Evolutionary conservation across 1,139 yeast species (phyloP), one percentile per base, ranked within the genome.

Genomic region (Saccharomycopsis hybrid): DNA sequence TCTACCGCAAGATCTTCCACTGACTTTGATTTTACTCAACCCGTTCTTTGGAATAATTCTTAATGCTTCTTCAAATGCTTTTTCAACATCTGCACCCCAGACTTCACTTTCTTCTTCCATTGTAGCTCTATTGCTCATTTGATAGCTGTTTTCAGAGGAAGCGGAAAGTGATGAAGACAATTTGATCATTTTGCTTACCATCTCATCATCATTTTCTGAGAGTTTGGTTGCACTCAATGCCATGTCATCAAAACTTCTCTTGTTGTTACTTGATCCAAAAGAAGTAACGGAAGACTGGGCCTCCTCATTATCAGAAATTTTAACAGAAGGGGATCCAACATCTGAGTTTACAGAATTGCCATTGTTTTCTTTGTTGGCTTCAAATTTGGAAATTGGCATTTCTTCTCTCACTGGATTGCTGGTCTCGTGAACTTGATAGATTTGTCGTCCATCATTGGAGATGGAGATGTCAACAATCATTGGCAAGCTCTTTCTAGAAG

Each of bases 1-100:
- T 55, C 98, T 74, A 25, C 98, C 98, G 61, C 95, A 86, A 7
- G 89, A 82, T 51, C 86, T 76, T 35, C 95, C 95, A 53, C 82
- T 79, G 50, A 90, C 79, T 60, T 88, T 85, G 60, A 90, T 86
- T 64, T 90, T 90, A 54, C 85, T 78, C 38, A 92, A 73, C 1
- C 97, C 96, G 56, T 85, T 86, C 58, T 88, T 87, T 37, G 97
- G 96, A 48, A 90, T 89, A 49, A 86, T 76, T 48, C 76, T 71
- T 48, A 90, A 68, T 0, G 95, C 96, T 57, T 88, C 94, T 71
- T 85, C 82, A 62, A 90, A 90, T 2, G 96, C 96, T 33, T 71
- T 71, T 64, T 90, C 96, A 32, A 90, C 95, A 52, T 85, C 94
- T 2, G 72, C 75, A 9, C 85, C 74, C 96, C 96, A 87, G 50